Conservation (phyloP, 2,329 filamentous ascomycete genomes). For the Arthrobotrys conoides region DNA sequence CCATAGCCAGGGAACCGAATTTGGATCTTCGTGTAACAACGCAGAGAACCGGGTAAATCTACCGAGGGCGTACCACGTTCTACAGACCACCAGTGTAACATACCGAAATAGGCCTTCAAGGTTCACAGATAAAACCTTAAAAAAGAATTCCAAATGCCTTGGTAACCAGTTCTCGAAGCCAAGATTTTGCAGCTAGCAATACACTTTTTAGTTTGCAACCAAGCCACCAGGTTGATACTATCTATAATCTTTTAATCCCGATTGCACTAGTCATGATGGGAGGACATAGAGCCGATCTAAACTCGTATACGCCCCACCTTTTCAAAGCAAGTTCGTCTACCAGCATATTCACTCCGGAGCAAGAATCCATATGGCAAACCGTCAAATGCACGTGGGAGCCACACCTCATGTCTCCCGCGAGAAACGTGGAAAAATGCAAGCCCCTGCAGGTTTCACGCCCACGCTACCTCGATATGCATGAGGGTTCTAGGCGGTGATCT, state of each 20-base stretch:
- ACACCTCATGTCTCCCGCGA: slow-evolving; percentile 14
- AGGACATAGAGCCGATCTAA: background rate
- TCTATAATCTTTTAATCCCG: background rate
- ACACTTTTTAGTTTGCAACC: background rate
- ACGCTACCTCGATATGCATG: slow-evolving; percentile 18
- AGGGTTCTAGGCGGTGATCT: slow-evolving; percentile 4
- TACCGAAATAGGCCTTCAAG: slow-evolving; percentile 11
- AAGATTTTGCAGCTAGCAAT: background rate
- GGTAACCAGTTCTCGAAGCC: background rate
- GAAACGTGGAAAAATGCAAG: slow-evolving; percentile 27
- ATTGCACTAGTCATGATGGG: background rate
- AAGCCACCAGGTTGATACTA: background rate
- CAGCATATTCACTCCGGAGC: background rate
- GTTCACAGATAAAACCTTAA: background rate
- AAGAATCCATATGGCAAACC: background rate
- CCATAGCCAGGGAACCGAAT: background rate
- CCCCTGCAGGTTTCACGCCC: slow-evolving; percentile 29
- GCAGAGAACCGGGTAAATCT: slow-evolving; percentile 1
- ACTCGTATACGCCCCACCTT: slow-evolving; percentile 11
- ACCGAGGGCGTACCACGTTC: background rate
- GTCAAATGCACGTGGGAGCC: slow-evolving; percentile 20
- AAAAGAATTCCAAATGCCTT: background rate
- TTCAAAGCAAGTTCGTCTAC: slow-evolving; percentile 9
- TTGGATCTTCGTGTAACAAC: background rate
- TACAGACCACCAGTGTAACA: slow-evolving; percentile 4